A percentile compares a stretch with the other conserved stretches of the same genome.
These are phyloP conservation scores for Petunia hybrid DNA, from an alignment of 305 asterid species.

Conservation along the genomic window DNA sequence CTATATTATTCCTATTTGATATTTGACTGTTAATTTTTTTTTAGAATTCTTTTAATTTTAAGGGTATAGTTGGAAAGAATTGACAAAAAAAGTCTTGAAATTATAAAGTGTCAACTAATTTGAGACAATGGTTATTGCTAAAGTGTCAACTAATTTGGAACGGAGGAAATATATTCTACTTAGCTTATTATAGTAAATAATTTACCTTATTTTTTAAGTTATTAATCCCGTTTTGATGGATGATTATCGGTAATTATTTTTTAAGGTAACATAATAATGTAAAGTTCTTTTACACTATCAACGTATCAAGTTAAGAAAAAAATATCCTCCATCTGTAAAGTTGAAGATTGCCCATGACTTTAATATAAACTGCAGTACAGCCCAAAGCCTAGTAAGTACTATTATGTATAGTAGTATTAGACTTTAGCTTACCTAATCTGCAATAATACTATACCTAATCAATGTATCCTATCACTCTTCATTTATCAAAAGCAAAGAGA, in stretches of 20 bases:
- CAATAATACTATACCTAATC: slow-evolving; percentile 18
- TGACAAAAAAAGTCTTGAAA: too few species aligned
- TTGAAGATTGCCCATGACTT: not conserved
- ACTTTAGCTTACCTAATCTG: not conserved
- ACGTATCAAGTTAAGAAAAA: too few species aligned
- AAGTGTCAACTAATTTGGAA: too few species aligned
- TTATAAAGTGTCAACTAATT: too few species aligned
- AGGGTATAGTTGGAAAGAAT: too few species aligned
- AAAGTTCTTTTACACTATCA: not conserved
- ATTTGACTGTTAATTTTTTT: too few species aligned
- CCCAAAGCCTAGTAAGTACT: not conserved
- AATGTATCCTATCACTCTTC: not conserved
- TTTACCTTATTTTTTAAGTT: too few species aligned
- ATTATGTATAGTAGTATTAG: not conserved
- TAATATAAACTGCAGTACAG: not conserved
- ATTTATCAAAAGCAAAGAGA: not conserved
- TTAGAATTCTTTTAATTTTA: too few species aligned
- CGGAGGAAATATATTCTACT: too few species aligned
- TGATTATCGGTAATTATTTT: not conserved
- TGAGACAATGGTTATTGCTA: too few species aligned
- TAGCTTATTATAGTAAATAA: too few species aligned
- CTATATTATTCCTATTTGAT: too few species aligned
- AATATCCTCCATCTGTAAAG: not conserved
- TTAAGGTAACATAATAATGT: not conserved
- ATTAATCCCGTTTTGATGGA: not conserved